phyloP scores from a whole-genome alignment of 805 yeast species.

The Kodamaea hsintzibuensis region DNA sequence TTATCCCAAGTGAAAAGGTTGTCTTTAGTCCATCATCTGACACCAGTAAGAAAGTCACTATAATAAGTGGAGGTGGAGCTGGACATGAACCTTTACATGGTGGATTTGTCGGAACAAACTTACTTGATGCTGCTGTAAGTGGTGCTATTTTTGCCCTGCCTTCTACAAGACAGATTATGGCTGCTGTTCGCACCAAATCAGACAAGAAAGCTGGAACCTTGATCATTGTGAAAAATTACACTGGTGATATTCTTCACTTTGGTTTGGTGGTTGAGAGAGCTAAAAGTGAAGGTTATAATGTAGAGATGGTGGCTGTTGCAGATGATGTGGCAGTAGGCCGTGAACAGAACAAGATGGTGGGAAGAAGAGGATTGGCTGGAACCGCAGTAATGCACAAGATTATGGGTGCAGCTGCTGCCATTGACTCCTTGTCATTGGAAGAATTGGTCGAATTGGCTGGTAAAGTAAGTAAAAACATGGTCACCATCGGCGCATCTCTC shows the following conservation, averaged over 20 bases:
- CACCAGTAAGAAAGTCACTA: conserved; percentile 55
- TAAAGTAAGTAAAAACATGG: conserved; percentile 62
- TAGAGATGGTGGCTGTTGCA: conserved; percentile 75
- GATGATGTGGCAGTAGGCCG: conserved; percentile 97
- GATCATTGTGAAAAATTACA: conserved; percentile 84
- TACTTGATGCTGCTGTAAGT: conserved; percentile 83
- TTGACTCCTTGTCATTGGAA: conserved; percentile 40
- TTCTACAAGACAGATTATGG: conserved; percentile 80
- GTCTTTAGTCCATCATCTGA: conserved; percentile 45
- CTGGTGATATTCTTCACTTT: conserved; percentile 92
- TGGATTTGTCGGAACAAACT: conserved; percentile 84
- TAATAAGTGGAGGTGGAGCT: conserved; percentile 90
- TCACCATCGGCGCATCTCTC: conserved; percentile 85
- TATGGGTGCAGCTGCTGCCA: conserved; percentile 68
- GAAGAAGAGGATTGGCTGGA: conserved; percentile 93
- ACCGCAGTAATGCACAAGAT: conserved; percentile 84
- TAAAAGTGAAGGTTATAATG: conserved; percentile 68
- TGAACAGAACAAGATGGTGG: conserved; percentile 85
- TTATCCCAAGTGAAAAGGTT: conserved; percentile 59
- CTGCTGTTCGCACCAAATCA: conserved; percentile 63
- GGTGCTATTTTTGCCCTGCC: conserved; percentile 96
- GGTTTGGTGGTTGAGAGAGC: conserved; percentile 91
- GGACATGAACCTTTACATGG: conserved; percentile 97
- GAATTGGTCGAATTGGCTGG: conserved; percentile 61
- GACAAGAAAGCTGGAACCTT: conserved; percentile 61